Evolutionary conservation across 257 asterid species (phyloP).

Genomic region (Ocimum tenuiflorum): DNA sequence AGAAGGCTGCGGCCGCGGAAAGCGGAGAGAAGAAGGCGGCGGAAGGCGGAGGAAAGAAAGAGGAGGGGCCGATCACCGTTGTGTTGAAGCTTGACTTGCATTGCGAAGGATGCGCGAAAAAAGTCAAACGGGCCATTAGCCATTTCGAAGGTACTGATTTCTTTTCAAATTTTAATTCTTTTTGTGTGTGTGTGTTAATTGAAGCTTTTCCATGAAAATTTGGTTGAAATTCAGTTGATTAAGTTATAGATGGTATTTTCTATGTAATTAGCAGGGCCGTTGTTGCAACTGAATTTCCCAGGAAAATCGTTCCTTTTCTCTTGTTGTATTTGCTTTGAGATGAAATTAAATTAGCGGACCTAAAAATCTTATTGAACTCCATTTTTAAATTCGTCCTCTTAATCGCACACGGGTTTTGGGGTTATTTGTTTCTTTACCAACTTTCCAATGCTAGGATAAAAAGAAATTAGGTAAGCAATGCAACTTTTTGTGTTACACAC

Average conservation of each 20-base stretch:
- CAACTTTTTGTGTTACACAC: not conserved
- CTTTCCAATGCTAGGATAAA: not conserved
- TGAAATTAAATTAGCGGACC: too few relatives aligned
- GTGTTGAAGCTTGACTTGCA: constrained; percentile 77
- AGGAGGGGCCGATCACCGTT: constrained; percentile 30
- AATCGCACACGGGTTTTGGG: not conserved
- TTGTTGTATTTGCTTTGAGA: not conserved
- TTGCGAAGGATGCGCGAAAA: constrained; percentile 91
- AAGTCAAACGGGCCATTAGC: constrained; percentile 59
- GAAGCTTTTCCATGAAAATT: not conserved
- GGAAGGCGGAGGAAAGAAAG: constrained; percentile 47
- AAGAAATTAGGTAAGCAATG: not conserved
- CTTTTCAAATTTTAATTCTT: too few relatives aligned
- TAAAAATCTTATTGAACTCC: not conserved
- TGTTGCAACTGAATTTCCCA: constrained; percentile 12
- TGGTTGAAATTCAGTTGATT: not conserved
- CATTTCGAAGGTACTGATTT: constrained; percentile 50
- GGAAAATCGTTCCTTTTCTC: constrained; percentile 4
- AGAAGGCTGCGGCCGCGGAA: constrained; percentile 30
- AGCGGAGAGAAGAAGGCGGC: constrained; percentile 40
- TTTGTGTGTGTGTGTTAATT: too few relatives aligned
- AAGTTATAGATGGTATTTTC: not conserved
- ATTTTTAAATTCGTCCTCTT: not conserved
- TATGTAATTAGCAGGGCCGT: not conserved
- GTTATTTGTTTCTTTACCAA: not conserved